Evolutionary conservation across 169 alveolate species (phyloP).

Genomic region (Plasmodium coatneyi): DNA sequence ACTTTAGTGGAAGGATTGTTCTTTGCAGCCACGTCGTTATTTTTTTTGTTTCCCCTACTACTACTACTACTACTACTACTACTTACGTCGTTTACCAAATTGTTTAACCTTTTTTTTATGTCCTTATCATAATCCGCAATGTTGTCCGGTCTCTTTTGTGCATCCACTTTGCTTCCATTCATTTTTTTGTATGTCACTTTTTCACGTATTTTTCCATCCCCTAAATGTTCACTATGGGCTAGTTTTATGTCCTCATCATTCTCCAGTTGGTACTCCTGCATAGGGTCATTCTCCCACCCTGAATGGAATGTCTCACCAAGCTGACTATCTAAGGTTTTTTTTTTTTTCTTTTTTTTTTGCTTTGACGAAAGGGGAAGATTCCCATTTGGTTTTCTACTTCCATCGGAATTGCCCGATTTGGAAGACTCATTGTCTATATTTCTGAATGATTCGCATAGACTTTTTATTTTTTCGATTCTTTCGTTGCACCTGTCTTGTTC

Average conservation of each 20-base stretch:
- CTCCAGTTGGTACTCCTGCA: background rate
- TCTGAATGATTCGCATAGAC: conserved; percentile 35
- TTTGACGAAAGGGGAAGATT: background rate
- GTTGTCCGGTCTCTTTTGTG: conserved; percentile 17
- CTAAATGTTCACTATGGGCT: background rate
- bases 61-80: background rate
- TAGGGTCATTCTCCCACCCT: background rate
- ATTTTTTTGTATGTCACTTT: background rate
- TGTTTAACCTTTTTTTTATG: conserved; percentile 20
- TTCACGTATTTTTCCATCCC: conserved; percentile 4
- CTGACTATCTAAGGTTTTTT: background rate
- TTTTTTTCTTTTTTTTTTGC: background rate
- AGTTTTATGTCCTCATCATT: conserved; percentile 1
- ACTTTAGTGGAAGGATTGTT: background rate
- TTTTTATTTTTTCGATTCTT: conserved; percentile 40
- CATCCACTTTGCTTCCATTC: background rate
- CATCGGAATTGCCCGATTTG: background rate
- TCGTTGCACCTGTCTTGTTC: background rate
- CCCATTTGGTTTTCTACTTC: background rate
- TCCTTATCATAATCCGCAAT: conserved; percentile 23
- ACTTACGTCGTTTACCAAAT: conserved; percentile 19
- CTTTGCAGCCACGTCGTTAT: background rate
- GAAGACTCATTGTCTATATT: conserved; percentile 36
- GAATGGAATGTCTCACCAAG: background rate
- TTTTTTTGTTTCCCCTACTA: background rate